Evolutionary conservation across 2,329 filamentous ascomycete species (phyloP).

Genomic region (Phoma sp.): DNA sequence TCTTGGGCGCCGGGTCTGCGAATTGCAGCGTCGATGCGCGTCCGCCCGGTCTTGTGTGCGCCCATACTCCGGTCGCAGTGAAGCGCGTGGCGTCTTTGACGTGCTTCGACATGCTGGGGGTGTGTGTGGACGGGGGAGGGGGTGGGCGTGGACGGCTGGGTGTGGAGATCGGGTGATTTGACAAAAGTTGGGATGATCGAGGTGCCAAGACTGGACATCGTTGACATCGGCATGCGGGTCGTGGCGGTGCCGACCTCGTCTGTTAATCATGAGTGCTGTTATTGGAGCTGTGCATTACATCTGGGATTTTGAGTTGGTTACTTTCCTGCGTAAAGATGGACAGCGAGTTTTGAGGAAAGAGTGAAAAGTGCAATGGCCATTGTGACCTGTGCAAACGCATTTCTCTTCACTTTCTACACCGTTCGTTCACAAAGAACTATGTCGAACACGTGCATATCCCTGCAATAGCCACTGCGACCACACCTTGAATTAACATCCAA

Average conservation of each 20-base stretch:
- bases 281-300: not conserved
- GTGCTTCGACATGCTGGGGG: conserved; percentile 65
- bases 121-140: conserved; percentile 12
- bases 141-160: conserved; percentile 22
- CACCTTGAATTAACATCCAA: not conserved
- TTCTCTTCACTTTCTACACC: conserved; percentile 1
- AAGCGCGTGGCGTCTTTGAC: conserved; percentile 83
- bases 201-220: conserved; percentile 35
- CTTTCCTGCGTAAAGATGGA: not conserved
- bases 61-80: conserved; percentile 74
- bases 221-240: conserved; percentile 10
- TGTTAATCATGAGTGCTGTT: not conserved
- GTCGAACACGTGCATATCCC: not conserved
- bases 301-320: not conserved
- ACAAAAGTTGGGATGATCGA: conserved; percentile 43
- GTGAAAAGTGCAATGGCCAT: not conserved
- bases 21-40: conserved; percentile 51
- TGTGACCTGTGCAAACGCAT: not conserved
- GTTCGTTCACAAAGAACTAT: conserved; percentile 2
- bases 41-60: conserved; percentile 66
- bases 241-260: conserved; percentile 9
- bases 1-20: conserved; percentile 51
- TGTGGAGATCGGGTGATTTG: conserved; percentile 40
- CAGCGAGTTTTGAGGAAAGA: not conserved
- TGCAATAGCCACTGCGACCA: not conserved